Conservation (phyloP, 192 early-diverging fungal species). For the Umbelopsis ramanniana region DNA sequence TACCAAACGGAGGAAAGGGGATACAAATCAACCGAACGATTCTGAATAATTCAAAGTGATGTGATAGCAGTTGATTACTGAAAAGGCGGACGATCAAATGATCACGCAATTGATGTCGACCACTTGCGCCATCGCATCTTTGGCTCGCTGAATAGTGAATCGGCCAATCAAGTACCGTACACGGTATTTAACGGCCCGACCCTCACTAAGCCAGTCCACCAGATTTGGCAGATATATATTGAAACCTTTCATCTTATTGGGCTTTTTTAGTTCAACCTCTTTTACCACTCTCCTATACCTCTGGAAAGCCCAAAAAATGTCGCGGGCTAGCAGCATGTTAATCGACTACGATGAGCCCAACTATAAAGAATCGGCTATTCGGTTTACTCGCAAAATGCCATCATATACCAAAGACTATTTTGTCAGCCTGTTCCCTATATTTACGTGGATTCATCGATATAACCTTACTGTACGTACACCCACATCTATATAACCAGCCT, state of each 20-base stretch:
- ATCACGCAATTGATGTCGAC: slow-evolving; percentile 12
- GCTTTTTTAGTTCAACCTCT: neutral
- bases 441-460: slow-evolving; percentile 37
- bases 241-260: neutral
- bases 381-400: slow-evolving; percentile 25
- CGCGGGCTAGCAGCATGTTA: slow-evolving; percentile 17
- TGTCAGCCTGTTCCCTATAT: slow-evolving; percentile 29
- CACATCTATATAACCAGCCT: neutral
- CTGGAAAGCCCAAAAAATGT: neutral
- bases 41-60: too few relatives aligned
- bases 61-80: too few relatives aligned
- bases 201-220: neutral
- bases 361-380: slow-evolving; percentile 22
- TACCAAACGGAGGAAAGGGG: too few relatives aligned
- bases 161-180: neutral
- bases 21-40: too few relatives aligned
- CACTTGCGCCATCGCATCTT: slow-evolving; percentile 11
- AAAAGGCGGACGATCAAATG: neutral
- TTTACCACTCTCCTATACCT: neutral
- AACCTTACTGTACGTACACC: slow-evolving; percentile 28
- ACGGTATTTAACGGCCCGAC: slow-evolving; percentile 14
- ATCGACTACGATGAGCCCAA: slow-evolving; percentile 30
- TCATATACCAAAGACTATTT: slow-evolving; percentile 28
- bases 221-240: neutral
- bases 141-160: neutral